Conservation (phyloP, 495 filamentous ascomycete genomes). For the Xylaria acuta region DNA sequence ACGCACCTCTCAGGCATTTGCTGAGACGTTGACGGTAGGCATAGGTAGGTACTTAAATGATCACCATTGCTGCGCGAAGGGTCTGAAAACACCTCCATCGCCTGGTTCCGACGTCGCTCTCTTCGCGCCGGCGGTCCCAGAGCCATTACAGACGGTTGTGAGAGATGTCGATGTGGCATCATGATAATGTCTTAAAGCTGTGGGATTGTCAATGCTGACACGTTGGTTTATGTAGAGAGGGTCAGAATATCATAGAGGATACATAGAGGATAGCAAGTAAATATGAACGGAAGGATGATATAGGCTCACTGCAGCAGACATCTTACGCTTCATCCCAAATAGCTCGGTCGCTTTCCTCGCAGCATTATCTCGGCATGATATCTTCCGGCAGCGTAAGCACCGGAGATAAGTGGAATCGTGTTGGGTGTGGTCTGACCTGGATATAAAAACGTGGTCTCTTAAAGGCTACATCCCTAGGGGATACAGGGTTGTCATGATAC, state of each 20-base stretch:
- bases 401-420: not conserved
- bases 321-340: not conserved
- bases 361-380: not conserved
- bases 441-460: not conserved
- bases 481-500: slow-evolving; percentile 6
- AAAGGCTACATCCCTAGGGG: not conserved
- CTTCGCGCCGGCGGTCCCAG: not conserved
- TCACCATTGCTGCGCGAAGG: not conserved
- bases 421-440: not conserved
- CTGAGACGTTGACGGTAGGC: not conserved
- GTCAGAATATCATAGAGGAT: not conserved
- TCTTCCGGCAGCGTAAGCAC: not conserved
- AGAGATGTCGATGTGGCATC: not conserved
- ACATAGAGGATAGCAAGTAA: not conserved
- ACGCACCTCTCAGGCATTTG: not conserved
- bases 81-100: not conserved
- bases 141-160: not conserved
- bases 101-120: not conserved
- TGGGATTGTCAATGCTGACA: not conserved
- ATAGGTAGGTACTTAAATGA: not conserved
- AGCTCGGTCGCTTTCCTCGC: not conserved
- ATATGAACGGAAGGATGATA: not conserved
- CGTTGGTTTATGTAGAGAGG: not conserved
- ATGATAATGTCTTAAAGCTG: not conserved
- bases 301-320: not conserved